phyloP scores from a whole-genome alignment of 495 filamentous ascomycete genomes.

The Aspergillus indologenus region DNA sequence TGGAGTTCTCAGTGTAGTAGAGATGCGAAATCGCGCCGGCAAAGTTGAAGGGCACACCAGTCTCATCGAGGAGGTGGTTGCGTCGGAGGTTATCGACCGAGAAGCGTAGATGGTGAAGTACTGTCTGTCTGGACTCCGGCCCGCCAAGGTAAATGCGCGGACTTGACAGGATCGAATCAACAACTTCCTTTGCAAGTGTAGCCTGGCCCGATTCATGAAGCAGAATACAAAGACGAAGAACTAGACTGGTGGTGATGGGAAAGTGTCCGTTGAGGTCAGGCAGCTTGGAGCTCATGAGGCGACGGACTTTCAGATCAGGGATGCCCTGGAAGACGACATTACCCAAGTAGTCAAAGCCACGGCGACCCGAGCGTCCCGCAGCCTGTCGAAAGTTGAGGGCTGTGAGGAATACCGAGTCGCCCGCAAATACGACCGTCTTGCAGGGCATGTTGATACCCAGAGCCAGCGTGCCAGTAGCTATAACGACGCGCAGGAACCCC shows the following conservation, averaged over 20 bases:
- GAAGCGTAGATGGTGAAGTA: slow-evolving; percentile 72
- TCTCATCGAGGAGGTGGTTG: slow-evolving; percentile 56
- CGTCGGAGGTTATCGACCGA: slow-evolving; percentile 76
- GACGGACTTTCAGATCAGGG: slow-evolving; percentile 49
- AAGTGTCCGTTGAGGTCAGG: slow-evolving; percentile 76
- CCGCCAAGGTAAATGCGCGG: slow-evolving; percentile 67
- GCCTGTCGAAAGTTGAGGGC: slow-evolving; percentile 74
- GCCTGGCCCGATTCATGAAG: slow-evolving; percentile 62
- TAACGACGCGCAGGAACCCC: slow-evolving; percentile 67
- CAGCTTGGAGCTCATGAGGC: slow-evolving; percentile 66
- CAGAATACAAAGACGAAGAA: slow-evolving; percentile 65
- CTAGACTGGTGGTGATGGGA: slow-evolving; percentile 68
- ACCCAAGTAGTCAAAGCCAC: slow-evolving; percentile 75
- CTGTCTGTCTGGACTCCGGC: slow-evolving; percentile 55
- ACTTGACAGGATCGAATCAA: slow-evolving; percentile 65
- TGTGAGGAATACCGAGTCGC: slow-evolving; percentile 68
- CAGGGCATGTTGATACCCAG: slow-evolving; percentile 86
- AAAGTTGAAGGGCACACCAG: slow-evolving; percentile 66
- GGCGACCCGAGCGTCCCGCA: slow-evolving; percentile 71
- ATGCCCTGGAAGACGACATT: slow-evolving; percentile 75
- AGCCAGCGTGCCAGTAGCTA: slow-evolving; percentile 73
- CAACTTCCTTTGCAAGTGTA: slow-evolving; percentile 54
- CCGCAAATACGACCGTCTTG: slow-evolving; percentile 74
- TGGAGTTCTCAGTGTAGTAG: slow-evolving; percentile 68
- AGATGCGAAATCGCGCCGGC: slow-evolving; percentile 63